Conservation (phyloP, 139 green algal species). For the Penium margaritaceum region DNA sequence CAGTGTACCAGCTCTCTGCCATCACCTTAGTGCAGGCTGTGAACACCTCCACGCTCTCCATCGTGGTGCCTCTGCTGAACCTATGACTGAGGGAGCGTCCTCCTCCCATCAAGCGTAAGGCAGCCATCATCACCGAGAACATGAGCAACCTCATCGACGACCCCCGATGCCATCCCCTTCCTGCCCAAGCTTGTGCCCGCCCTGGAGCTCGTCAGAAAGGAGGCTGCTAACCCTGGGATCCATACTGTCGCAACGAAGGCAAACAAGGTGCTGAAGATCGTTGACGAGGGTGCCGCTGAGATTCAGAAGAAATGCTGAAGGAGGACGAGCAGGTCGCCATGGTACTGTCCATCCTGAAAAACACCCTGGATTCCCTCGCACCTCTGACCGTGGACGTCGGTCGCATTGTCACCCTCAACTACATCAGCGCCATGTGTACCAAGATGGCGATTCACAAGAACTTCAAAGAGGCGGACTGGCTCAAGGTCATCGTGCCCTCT, state of each 20-base stretch:
- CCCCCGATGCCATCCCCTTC: conserved; percentile 75
- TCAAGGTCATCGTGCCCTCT: conserved; percentile 22
- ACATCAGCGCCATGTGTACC: conserved; percentile 35
- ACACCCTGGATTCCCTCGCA: not conserved
- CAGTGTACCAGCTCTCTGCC: conserved; percentile 78
- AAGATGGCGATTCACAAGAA: conserved; percentile 25
- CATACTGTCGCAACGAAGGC: conserved; percentile 51
- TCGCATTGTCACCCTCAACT: conserved; percentile 7
- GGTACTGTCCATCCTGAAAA: conserved; percentile 10
- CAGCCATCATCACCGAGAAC: conserved; percentile 79
- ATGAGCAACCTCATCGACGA: conserved; percentile 86
- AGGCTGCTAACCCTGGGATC: conserved; percentile 82
- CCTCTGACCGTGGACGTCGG: not conserved
- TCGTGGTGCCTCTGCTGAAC: conserved; percentile 80
- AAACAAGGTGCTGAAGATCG: conserved; percentile 35
- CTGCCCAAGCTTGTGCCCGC: conserved; percentile 69
- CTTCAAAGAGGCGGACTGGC: conserved; percentile 35
- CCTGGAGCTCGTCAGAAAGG: conserved; percentile 63
- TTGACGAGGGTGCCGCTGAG: conserved; percentile 22
- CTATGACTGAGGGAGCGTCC: conserved; percentile 73
- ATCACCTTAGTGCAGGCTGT: conserved; percentile 77
- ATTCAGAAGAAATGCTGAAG: conserved; percentile 3
- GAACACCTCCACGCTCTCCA: conserved; percentile 68
- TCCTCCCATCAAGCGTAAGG: conserved; percentile 82
- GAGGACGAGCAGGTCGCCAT: conserved; percentile 11